Conservation (phyloP, 805 yeast genomes). For the Maudiozyma turicensis region DNA sequence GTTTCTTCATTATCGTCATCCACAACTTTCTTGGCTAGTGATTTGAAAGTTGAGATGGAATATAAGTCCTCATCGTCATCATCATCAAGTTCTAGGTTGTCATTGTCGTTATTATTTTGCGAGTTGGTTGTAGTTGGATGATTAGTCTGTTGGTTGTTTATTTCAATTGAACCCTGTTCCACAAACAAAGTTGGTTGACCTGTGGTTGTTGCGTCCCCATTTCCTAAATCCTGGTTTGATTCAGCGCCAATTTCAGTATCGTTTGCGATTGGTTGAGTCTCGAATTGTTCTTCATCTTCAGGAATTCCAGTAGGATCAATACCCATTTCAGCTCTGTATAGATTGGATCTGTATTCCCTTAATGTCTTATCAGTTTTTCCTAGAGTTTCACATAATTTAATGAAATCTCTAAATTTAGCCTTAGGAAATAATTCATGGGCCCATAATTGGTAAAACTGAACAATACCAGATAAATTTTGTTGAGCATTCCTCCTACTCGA, state of each 20-base stretch:
- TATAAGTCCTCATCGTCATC: not conserved
- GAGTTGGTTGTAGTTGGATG: not conserved
- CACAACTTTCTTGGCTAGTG: not conserved
- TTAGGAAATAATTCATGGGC: conserved; percentile 70
- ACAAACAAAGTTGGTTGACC: not conserved
- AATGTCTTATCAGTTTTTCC: conserved; percentile 37
- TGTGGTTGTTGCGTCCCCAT: not conserved
- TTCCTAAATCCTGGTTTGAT: not conserved
- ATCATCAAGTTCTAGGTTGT: conserved; percentile 2
- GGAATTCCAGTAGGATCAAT: conserved; percentile 1
- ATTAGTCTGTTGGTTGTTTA: not conserved
- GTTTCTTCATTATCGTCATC: not conserved
- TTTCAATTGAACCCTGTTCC: not conserved
- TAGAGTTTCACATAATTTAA: conserved; percentile 41
- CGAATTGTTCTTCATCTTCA: not conserved
- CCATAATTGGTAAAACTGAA: conserved; percentile 61
- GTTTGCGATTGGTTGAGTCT: not conserved
- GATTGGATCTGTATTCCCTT: conserved; percentile 33
- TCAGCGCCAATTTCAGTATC: no score
- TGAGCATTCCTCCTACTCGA: conserved; percentile 18
- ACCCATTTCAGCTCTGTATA: conserved; percentile 33
- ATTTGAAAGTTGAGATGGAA: not conserved
- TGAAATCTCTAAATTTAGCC: conserved; percentile 65
- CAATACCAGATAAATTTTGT: conserved; percentile 28
- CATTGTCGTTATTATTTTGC: not conserved